A percentile compares a stretch with the other conserved stretches of the same genome.
Conservation (phyloP, 495 filamentous ascomycete genomes). For the Aspergillus avenaceus region DNA sequence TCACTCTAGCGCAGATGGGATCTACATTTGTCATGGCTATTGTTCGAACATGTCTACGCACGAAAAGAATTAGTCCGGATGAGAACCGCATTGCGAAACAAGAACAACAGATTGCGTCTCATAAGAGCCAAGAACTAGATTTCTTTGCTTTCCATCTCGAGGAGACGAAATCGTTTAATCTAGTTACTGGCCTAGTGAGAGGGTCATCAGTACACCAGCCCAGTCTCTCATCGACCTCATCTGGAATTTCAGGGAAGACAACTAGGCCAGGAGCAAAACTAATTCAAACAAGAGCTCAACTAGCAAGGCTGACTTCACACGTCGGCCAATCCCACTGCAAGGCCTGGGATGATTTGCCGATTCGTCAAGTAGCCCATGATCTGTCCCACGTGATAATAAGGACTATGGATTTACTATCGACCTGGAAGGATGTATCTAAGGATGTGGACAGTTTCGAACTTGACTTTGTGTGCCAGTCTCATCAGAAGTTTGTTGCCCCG, state of each 20-base stretch:
- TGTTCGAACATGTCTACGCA: slow-evolving; percentile 42
- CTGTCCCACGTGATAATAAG: slow-evolving; percentile 25
- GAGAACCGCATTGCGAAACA: slow-evolving; percentile 24
- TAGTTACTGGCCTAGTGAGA: slow-evolving; percentile 4
- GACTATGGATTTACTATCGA: slow-evolving; percentile 31
- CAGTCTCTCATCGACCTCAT: slow-evolving; percentile 3
- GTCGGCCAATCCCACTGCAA: slow-evolving; percentile 6
- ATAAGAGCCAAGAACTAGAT: slow-evolving; percentile 42
- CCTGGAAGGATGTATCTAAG: slow-evolving; percentile 15
- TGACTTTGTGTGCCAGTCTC: slow-evolving; percentile 13
- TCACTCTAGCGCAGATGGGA: slow-evolving; percentile 41
- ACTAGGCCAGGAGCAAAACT: slow-evolving; percentile 6
- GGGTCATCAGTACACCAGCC: slow-evolving; percentile 7
- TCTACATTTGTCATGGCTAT: slow-evolving; percentile 45
- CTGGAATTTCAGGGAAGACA: not conserved
- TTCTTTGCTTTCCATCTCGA: slow-evolving; percentile 39
- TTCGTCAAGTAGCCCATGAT: slow-evolving; percentile 21
- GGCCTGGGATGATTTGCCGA: slow-evolving; percentile 32
- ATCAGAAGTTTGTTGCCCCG: not conserved
- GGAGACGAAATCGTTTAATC: slow-evolving; percentile 21
- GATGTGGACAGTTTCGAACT: slow-evolving; percentile 17
- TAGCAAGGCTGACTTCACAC: slow-evolving; percentile 25
- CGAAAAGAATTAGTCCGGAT: slow-evolving; percentile 31
- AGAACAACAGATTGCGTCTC: slow-evolving; percentile 19
- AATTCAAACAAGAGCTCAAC: slow-evolving; percentile 23